phyloP scores from a whole-genome alignment of 2,329 filamentous ascomycete species.

The Ophiocordyceps unilateralis region DNA sequence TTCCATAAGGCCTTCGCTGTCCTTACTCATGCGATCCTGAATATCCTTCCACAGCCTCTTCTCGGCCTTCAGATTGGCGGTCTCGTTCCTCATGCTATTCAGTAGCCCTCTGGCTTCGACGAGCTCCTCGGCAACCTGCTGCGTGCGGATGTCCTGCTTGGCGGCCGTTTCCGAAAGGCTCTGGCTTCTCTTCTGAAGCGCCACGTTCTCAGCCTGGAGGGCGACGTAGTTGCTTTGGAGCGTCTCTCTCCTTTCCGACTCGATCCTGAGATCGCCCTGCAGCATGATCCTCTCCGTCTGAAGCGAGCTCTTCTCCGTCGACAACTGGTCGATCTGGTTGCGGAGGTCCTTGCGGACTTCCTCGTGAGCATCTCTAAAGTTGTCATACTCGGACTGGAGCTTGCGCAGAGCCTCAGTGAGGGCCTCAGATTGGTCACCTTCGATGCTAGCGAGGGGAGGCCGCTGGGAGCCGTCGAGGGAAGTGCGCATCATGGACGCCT shows the following conservation, averaged over 20 bases:
- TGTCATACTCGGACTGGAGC: constrained; percentile 77
- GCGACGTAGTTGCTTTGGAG: constrained; percentile 75
- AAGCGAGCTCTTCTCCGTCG: constrained; percentile 64
- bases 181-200: constrained; percentile 71
- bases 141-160: constrained; percentile 76
- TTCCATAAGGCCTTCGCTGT: constrained; percentile 70
- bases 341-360: constrained; percentile 70
- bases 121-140: constrained; percentile 85
- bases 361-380: constrained; percentile 70
- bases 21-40: constrained; percentile 70
- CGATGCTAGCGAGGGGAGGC: constrained; percentile 39
- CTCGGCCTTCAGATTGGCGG: constrained; percentile 83
- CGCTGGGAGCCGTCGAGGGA: constrained; percentile 42
- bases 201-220: constrained; percentile 67
- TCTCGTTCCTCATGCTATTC: constrained; percentile 81
- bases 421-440: constrained; percentile 39
- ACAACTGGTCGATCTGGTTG: constrained; percentile 66
- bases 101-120: constrained; percentile 67
- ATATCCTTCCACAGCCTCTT: constrained; percentile 92
- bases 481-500: constrained; percentile 53
- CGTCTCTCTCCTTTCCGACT: constrained; percentile 74
- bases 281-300: constrained; percentile 69
- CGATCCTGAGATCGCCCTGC: constrained; percentile 65
- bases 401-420: constrained; percentile 69
- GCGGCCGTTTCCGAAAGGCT: constrained; percentile 65